Evolutionary conservation across 805 yeast genomes (phyloP).

Genomic region (Komagataella phaffii): DNA sequence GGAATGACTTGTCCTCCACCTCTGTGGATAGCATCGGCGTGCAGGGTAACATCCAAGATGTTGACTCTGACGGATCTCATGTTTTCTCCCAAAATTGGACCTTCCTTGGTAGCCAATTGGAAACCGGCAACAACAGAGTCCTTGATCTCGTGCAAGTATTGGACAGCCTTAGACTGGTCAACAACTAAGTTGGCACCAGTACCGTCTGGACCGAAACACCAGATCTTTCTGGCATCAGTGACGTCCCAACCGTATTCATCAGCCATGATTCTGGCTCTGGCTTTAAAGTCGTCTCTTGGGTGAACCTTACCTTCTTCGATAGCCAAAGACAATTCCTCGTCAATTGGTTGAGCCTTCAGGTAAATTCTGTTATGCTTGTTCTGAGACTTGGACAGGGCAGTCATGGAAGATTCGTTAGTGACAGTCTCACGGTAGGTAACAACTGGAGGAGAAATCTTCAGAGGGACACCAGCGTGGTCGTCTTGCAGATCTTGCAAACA

Average conservation of each 20-base stretch:
- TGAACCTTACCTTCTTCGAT: conserved; percentile 86
- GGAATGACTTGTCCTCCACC: conserved; percentile 99
- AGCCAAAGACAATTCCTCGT: conserved; percentile 84
- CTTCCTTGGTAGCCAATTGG: conserved; percentile 99
- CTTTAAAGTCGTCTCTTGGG: conserved; percentile 97
- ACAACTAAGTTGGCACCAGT: conserved; percentile 97
- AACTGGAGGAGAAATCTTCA: conserved; percentile 94
- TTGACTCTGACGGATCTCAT: conserved; percentile 94
- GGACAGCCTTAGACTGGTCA: conserved; percentile 99
- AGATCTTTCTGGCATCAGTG: conserved; percentile 99
- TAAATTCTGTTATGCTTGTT: conserved; percentile 99
- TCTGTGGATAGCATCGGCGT: conserved; percentile 99
- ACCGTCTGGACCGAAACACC: conserved; percentile 99
- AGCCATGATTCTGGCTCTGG: conserved; percentile 97
- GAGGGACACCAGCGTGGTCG: conserved; percentile 99
- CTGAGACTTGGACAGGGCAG: conserved; percentile 97
- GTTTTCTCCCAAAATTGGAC: conserved; percentile 96
- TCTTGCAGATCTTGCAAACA: conserved; percentile 91
- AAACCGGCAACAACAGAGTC: conserved; percentile 99
- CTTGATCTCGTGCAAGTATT: conserved; percentile 97
- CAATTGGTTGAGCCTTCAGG: conserved; percentile 93
- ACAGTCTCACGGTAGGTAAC: conserved; percentile 99
- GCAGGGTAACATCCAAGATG: conserved; percentile 98
- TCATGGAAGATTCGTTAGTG: conserved; percentile 84
- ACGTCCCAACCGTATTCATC: conserved; percentile 99